A percentile compares a stretch with the other conserved stretches of the same genome.
These are phyloP conservation scores for Flaveria linearis DNA, from an alignment of 129 eudicot species.

Conservation along the genomic window DNA sequence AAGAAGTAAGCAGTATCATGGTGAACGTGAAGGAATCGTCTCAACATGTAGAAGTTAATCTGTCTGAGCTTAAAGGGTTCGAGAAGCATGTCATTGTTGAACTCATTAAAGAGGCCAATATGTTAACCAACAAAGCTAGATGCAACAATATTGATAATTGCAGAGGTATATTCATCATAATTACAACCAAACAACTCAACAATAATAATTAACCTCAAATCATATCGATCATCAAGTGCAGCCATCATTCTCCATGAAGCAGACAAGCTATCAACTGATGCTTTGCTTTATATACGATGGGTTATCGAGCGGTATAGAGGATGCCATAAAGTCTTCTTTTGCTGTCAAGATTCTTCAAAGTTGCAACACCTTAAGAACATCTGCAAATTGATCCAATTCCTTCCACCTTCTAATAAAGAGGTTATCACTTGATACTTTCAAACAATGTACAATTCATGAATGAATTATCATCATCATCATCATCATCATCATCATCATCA, in stretches of 20 bases:
- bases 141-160: conserved; percentile 40
- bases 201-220: neutral
- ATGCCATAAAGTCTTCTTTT: conserved; percentile 62
- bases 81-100: conserved; percentile 81
- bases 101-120: conserved; percentile 61
- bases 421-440: conserved; percentile 28
- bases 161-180: conserved; percentile 48
- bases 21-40: conserved; percentile 63
- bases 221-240: conserved; percentile 34
- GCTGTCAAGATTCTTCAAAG: conserved; percentile 68
- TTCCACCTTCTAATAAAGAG: conserved; percentile 66
- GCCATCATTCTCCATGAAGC: conserved; percentile 77
- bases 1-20: conserved; percentile 61
- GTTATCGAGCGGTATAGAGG: conserved; percentile 68
- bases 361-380: conserved; percentile 52
- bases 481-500: neutral
- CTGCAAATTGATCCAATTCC: conserved; percentile 61
- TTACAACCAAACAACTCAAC: neutral
- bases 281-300: conserved; percentile 68
- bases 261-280: conserved; percentile 74
- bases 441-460: neutral
- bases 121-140: conserved; percentile 24
- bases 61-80: conserved; percentile 71
- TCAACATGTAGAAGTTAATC: conserved; percentile 69
- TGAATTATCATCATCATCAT: neutral